Evolutionary conservation across 73 alveolate genomes (phyloP), one percentile per base, ranked within the genome.

Genomic region (Blepharisma japonicum): DNA sequence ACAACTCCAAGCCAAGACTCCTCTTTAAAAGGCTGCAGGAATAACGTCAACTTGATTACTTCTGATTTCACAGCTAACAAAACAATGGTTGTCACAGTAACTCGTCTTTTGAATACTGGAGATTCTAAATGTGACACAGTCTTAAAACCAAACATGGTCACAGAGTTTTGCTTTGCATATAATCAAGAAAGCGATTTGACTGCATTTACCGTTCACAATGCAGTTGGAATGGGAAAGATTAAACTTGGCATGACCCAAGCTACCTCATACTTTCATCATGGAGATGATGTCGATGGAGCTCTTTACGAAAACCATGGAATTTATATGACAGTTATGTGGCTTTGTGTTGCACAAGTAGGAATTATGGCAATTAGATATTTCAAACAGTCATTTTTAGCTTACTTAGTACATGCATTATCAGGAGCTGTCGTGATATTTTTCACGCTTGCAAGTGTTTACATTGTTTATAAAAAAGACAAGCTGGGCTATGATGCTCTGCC

Each of bases 251-350:
- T 9, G 14, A 61, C 39, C 2, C 18, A 14, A 14, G 23, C 47
- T 39, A 5, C 0, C 47, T 61, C 74, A 18, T 20, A 25, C 23
- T 61, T 61, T 5, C 39, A n/a, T 8, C 74, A 32, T 32, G 42
- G 42, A 32, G 42, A 32, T 3, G 42, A 32, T 32, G 2, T 25
- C 14, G 74, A 61, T 5, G 38, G 47, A 25, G 74, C 14, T 25
- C 23, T 18, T 25, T 32, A 32, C 3, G 46, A 61, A 39, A 25
- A 61, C 11, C 74, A 61, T 25, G 74, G 74, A 18, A 61, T 61
- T 20, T 14, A 8, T 61, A 61, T 61, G 74, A 20, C 49, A 11
- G 74, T 61, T 9, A 39, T 39, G 18, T 61, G 74, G 74, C 47
- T 14, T 18, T 14, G n/a, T 3, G n/a, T 25, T 18, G 74, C 48